A percentile compares a stretch with the other conserved stretches of the same genome.
These are phyloP conservation scores for Pascua sp. DNA, from an alignment of 1,284 basidiomycete species.

Conservation along the genomic window DNA sequence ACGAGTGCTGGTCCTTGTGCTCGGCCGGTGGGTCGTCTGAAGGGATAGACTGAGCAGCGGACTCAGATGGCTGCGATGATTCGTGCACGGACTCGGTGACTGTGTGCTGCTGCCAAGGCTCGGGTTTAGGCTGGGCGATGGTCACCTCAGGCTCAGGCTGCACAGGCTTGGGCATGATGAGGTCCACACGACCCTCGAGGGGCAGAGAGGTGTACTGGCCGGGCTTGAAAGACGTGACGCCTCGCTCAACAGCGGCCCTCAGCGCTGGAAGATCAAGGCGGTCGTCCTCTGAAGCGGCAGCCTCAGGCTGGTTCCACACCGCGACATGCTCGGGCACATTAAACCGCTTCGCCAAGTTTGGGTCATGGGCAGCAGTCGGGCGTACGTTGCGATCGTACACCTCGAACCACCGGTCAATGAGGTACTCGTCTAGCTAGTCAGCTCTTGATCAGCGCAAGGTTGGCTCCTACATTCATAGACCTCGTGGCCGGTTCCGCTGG, in stretches of 20 bases:
- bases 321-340: conserved; percentile 66
- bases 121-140: background rate
- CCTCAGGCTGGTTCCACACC: conserved; percentile 60
- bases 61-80: background rate
- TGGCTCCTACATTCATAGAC: conserved; percentile 25
- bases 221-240: conserved; percentile 54
- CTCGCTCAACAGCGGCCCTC: conserved; percentile 62
- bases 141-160: background rate
- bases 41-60: no score
- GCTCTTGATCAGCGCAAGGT: background rate
- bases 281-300: conserved; percentile 1
- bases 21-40: background rate
- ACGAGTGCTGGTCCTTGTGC: background rate
- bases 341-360: conserved; percentile 56
- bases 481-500: no score
- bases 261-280: conserved; percentile 65
- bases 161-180: conserved; percentile 57
- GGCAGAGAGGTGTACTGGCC: conserved; percentile 76
- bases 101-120: background rate
- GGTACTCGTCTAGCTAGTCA: conserved; percentile 48
- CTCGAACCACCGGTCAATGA: conserved; percentile 84
- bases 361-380: conserved; percentile 42
- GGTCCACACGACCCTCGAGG: conserved; percentile 75
- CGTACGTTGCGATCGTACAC: conserved; percentile 86
- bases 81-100: no score